These are phyloP conservation scores for Ophiocordyceps camponoti-rufipedis DNA, from an alignment of 2,329 filamentous ascomycete genomes.

Conservation along the genomic window DNA sequence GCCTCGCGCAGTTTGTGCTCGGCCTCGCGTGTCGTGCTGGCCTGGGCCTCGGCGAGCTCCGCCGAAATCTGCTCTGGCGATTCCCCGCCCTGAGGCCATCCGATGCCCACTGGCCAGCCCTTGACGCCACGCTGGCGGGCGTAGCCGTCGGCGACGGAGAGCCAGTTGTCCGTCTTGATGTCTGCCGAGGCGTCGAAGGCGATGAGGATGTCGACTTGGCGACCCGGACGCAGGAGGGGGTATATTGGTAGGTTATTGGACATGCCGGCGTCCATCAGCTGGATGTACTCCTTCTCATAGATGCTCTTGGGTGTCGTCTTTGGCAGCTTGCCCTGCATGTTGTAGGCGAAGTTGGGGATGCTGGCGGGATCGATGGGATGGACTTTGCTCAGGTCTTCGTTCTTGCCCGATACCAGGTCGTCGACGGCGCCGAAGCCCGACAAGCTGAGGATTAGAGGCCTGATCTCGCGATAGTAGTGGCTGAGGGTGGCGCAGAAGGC, in stretches of 20 bases:
- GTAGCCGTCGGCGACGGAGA: constrained; percentile 85
- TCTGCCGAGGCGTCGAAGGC: constrained; percentile 93
- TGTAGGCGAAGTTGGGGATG: constrained; percentile 77
- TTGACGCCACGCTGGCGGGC: constrained; percentile 77
- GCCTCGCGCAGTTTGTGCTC: constrained; percentile 46
- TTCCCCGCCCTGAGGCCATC: constrained; percentile 59
- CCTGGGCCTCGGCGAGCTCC: constrained; percentile 49
- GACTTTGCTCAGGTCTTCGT: constrained; percentile 73
- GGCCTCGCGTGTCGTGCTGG: constrained; percentile 38
- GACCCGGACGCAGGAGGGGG: constrained; percentile 71
- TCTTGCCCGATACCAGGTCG: constrained; percentile 62
- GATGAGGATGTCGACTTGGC: constrained; percentile 76
- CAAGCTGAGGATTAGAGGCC: constrained; percentile 60
- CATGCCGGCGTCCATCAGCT: constrained; percentile 96
- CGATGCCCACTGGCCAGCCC: constrained; percentile 88
- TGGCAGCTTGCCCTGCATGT: constrained; percentile 60
- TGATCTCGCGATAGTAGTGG: constrained; percentile 88
- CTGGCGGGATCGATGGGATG: constrained; percentile 86
- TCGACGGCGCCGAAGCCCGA: constrained; percentile 64
- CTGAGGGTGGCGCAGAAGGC: constrained; percentile 91
- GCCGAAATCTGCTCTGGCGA: constrained; percentile 39
- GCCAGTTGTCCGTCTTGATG: constrained; percentile 88
- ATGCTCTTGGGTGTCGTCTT: constrained; percentile 62
- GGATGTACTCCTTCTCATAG: constrained; percentile 50
- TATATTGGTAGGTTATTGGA: constrained; percentile 96